Evolutionary conservation across 768 basidiomycete species (phyloP).

Genomic region (Sarcodon sp.): DNA sequence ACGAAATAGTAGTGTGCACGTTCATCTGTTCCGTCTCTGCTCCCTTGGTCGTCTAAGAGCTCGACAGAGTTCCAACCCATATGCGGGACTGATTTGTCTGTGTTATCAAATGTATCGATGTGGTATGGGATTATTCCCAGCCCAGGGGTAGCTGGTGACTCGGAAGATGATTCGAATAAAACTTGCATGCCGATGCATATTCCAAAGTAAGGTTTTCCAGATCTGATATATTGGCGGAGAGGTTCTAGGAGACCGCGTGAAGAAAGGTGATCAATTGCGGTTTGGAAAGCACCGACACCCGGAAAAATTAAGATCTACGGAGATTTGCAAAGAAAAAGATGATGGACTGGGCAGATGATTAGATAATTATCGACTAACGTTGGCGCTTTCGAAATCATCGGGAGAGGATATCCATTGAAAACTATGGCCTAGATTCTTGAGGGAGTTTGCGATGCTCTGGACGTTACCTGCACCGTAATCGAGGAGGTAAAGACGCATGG

Average conservation of each 20-base stretch:
- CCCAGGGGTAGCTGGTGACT: constrained; percentile 57
- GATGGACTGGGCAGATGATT: constrained; percentile 4
- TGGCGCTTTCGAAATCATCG: constrained; percentile 76
- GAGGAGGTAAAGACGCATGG: constrained; percentile 69
- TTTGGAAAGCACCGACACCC: constrained; percentile 89
- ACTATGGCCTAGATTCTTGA: constrained; percentile 68
- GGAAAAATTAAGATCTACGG: constrained; percentile 87
- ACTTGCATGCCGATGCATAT: constrained; percentile 99
- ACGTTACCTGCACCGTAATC: constrained; percentile 97
- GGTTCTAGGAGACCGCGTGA: constrained; percentile 69
- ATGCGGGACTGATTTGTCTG: constrained; percentile 85
- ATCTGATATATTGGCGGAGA: constrained; percentile 67
- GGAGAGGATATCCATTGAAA: constrained; percentile 83
- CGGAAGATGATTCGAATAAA: constrained; percentile 78
- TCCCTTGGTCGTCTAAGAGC: constrained; percentile 23
- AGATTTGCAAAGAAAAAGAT: constrained; percentile 7
- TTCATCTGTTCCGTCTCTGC: constrained; percentile 24
- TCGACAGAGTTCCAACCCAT: constrained; percentile 93
- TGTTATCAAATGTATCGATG: constrained; percentile 61
- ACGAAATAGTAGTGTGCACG: constrained; percentile 88
- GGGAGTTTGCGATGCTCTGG: constrained; percentile 85
- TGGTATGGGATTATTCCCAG: constrained; percentile 72
- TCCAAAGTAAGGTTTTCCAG: constrained; percentile 89
- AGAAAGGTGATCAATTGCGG: constrained; percentile 68
- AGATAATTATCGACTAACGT: constrained; percentile 45